These are phyloP conservation scores for Echinochloa phyllopogon DNA, from an alignment of 176 grass and related monocot species.

Conservation along the genomic window DNA sequence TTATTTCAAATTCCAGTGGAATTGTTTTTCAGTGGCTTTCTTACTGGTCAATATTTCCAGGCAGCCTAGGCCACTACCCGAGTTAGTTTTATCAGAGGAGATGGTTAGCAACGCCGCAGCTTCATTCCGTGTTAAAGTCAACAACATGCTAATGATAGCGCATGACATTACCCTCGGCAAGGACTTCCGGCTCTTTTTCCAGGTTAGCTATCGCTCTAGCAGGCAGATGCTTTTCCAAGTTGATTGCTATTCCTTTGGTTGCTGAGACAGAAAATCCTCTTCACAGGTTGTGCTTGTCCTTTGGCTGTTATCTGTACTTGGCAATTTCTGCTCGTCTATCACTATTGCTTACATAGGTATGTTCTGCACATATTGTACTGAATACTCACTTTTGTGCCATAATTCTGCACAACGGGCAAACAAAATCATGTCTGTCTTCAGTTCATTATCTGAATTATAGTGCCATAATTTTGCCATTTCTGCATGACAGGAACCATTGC, in stretches of 20 bases:
- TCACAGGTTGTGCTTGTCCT: slow-evolving; percentile 75
- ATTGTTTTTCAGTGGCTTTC: neutral
- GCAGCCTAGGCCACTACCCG: slow-evolving; percentile 83
- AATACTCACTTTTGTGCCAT: neutral
- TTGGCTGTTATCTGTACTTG: slow-evolving; percentile 84
- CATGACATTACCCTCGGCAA: slow-evolving; percentile 97
- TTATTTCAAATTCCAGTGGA: slow-evolving; percentile 17
- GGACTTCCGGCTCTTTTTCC: slow-evolving; percentile 86
- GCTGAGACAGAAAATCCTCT: slow-evolving; percentile 33
- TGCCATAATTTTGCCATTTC: slow-evolving; percentile 37
- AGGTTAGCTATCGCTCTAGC: slow-evolving; percentile 42
- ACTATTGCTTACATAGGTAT: slow-evolving; percentile 94
- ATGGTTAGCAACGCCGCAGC: slow-evolving; percentile 87
- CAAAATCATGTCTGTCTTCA: neutral
- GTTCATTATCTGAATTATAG: neutral
- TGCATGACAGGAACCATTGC: slow-evolving; percentile 68
- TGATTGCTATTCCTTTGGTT: slow-evolving; percentile 31
- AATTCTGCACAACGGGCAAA: too few species aligned
- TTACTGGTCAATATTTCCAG: slow-evolving; percentile 41
- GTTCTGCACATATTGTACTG: slow-evolving; percentile 35
- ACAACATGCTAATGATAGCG: slow-evolving; percentile 89
- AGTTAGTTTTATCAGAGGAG: slow-evolving; percentile 97
- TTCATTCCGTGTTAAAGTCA: slow-evolving; percentile 89
- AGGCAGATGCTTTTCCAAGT: slow-evolving; percentile 22
- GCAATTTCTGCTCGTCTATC: slow-evolving; percentile 86